phyloP scores from a whole-genome alignment of 2,329 filamentous ascomycete species.

The Myriosclerotinia scirpicola region DNA sequence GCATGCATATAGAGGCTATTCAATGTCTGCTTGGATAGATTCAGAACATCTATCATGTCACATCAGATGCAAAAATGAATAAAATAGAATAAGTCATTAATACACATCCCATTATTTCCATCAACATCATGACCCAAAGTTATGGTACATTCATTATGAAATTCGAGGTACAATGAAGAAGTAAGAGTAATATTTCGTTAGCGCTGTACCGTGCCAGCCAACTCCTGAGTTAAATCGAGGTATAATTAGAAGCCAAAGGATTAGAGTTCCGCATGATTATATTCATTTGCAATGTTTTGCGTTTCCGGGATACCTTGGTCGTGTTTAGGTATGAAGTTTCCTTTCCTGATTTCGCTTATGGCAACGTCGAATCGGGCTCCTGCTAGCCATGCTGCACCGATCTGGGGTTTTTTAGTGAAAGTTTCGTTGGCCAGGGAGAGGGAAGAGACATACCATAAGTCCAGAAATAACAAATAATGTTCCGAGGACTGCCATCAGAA shows the following conservation, averaged over 20 bases:
- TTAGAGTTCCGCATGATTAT: conserved; percentile 38
- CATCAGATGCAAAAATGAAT: no score
- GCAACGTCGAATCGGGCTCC: conserved; percentile 81
- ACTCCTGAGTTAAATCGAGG: not conserved
- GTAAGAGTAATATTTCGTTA: conserved; percentile 15
- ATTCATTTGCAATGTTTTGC: conserved; percentile 36
- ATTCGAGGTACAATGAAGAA: conserved; percentile 23
- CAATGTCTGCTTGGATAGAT: no score
- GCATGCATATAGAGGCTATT: no score
- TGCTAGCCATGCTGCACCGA: conserved; percentile 73
- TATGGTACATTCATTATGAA: conserved; percentile 9
- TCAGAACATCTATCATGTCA: not conserved
- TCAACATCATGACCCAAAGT: conserved; percentile 4
- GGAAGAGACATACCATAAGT: conserved; percentile 65
- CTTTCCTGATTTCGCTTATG: conserved; percentile 53
- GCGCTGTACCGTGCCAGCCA: not conserved
- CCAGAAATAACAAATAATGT: conserved; percentile 71
- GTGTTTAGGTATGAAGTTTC: conserved; percentile 43
- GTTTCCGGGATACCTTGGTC: conserved; percentile 29
- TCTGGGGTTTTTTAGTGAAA: conserved; percentile 49
- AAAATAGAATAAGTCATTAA: conserved; percentile 2
- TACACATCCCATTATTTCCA: conserved; percentile 16
- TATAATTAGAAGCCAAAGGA: not conserved
- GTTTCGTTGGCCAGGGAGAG: conserved; percentile 25
- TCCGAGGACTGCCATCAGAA: conserved; percentile 64